Percentiles rank a stretch among this genome's conserved stretches.
These are phyloP conservation scores for Senecio squalidus DNA, from an alignment of 140 eudicot species.

Conservation along the genomic window DNA sequence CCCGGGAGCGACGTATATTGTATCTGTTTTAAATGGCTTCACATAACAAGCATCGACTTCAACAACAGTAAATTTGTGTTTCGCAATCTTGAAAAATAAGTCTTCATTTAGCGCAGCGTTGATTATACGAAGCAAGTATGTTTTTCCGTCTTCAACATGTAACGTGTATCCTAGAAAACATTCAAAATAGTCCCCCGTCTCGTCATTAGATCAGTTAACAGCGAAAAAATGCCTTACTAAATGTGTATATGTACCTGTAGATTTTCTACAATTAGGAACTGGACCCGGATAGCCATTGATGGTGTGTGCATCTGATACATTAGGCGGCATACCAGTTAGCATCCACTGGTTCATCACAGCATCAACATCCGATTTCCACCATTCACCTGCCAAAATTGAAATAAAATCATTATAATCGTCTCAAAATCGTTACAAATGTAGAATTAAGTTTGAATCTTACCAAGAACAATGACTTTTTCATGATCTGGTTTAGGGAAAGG, in stretches of 20 bases:
- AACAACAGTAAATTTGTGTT: conserved; percentile 53
- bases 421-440: background rate
- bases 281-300: conserved; percentile 84
- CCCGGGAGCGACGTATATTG: conserved; percentile 73
- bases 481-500: conserved; percentile 79
- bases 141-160: conserved; percentile 59
- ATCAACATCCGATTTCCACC: conserved; percentile 92
- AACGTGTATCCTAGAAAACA: conserved; percentile 46
- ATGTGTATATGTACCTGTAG: conserved; percentile 36
- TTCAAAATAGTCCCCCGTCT: background rate
- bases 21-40: conserved; percentile 60
- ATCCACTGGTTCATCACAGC: conserved; percentile 55
- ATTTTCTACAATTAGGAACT: conserved; percentile 42
- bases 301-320: conserved; percentile 83
- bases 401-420: background rate
- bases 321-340: conserved; percentile 62
- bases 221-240: too few species aligned
- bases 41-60: conserved; percentile 83
- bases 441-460: conserved; percentile 12
- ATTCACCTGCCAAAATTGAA: conserved; percentile 48
- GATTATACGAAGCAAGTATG: conserved; percentile 63
- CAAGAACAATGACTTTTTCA: conserved; percentile 50
- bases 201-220: too few species aligned
- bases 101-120: conserved; percentile 85
- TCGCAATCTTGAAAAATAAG: conserved; percentile 70